phyloP scores from a whole-genome alignment of 2,329 filamentous ascomycete genomes.

The Verticillium longisporum region DNA sequence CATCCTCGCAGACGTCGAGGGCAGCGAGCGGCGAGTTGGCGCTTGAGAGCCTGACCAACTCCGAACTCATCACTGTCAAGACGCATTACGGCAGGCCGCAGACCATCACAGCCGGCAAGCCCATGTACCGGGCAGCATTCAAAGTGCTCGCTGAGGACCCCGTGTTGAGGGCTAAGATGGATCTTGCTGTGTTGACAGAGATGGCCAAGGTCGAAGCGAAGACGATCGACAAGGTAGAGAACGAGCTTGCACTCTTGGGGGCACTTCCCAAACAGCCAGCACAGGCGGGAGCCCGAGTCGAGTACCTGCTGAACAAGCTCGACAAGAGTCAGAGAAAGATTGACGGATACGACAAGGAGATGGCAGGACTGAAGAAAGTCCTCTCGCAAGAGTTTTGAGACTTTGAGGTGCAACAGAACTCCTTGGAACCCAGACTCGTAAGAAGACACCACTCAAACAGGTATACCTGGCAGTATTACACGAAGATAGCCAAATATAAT shows the following conservation, averaged over 20 bases:
- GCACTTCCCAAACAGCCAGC: constrained; percentile 62
- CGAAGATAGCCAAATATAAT: neutral
- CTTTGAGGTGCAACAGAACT: too few relatives aligned
- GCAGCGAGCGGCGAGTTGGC: constrained; percentile 63
- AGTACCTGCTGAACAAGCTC: constrained; percentile 70
- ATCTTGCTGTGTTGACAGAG: constrained; percentile 63
- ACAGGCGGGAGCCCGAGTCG: constrained; percentile 59
- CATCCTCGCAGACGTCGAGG: constrained; percentile 39
- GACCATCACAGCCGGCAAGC: constrained; percentile 71
- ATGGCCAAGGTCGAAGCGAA: constrained; percentile 65
- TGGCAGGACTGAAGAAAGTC: constrained; percentile 64
- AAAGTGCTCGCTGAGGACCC: constrained; percentile 61
- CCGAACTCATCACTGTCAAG: constrained; percentile 76
- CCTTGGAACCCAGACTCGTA: neutral
- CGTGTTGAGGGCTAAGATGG: constrained; percentile 67
- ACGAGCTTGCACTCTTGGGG: constrained; percentile 66
- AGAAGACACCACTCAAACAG: neutral
- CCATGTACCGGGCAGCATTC: constrained; percentile 83
- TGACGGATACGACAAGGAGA: constrained; percentile 65
- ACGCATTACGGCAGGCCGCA: constrained; percentile 70
- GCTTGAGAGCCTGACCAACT: constrained; percentile 73
- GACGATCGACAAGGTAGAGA: constrained; percentile 71
- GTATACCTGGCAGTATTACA: neutral
- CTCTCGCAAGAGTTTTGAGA: constrained; percentile 27
- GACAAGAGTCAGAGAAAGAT: constrained; percentile 69